phyloP scores from a whole-genome alignment of 164 flowering plant species.

The Protea cynaroides region DNA sequence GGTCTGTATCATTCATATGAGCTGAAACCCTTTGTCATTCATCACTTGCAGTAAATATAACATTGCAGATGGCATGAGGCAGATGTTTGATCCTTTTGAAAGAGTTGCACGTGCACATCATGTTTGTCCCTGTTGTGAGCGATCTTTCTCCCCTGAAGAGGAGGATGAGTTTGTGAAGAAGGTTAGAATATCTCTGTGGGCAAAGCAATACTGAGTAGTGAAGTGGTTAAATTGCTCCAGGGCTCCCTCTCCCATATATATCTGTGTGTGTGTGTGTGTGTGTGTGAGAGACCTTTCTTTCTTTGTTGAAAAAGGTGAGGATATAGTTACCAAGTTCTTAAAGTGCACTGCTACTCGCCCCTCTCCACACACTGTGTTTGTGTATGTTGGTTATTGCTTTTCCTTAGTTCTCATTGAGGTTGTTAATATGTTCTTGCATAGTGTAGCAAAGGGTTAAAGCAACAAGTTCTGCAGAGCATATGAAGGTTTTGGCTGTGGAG shows the following conservation, averaged over 20 bases:
- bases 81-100: conserved; percentile 95
- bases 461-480: conserved; percentile 68
- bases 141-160: conserved; percentile 83
- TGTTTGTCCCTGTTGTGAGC: conserved; percentile 95
- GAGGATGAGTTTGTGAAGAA: conserved; percentile 91
- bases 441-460: conserved; percentile 87
- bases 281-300: conserved; percentile 93
- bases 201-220: too few relatives aligned
- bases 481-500: conserved; percentile 64
- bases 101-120: conserved; percentile 90
- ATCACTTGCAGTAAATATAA: conserved; percentile 62
- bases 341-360: too few relatives aligned
- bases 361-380: too few relatives aligned
- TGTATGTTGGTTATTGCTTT: neutral
- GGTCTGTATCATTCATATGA: neutral
- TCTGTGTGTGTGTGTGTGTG: too few relatives aligned
- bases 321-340: neutral
- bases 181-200: conserved; percentile 28
- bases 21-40: neutral
- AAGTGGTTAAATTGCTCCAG: too few relatives aligned
- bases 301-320: conserved; percentile 82
- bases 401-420: neutral
- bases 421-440: conserved; percentile 12
- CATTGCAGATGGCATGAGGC: conserved; percentile 85
- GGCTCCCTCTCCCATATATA: too few relatives aligned